phyloP scores from a whole-genome alignment of 331 rosid species.

The Malus hybrid region DNA sequence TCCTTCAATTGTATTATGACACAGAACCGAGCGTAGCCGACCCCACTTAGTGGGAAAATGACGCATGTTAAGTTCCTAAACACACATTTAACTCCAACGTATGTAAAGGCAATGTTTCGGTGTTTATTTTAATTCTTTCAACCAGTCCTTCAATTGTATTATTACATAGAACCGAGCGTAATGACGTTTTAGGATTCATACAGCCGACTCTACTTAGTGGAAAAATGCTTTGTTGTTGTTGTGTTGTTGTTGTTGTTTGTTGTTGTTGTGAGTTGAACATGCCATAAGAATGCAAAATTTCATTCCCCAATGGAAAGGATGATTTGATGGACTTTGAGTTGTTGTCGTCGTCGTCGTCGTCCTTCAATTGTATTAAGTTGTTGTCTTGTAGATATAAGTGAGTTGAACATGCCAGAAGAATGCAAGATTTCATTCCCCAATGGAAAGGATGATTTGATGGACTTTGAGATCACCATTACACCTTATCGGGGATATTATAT shows the following conservation, averaged over 20 bases:
- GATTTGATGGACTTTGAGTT: constrained; percentile 7
- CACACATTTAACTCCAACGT: too few species aligned
- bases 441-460: constrained; percentile 3
- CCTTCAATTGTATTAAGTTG: not conserved
- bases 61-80: too few species aligned
- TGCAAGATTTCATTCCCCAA: not conserved
- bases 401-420: not conserved
- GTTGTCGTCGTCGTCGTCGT: not conserved
- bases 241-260: too few species aligned
- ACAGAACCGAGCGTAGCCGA: fast-evolving
- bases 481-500: constrained; percentile 1
- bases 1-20: not conserved
- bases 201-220: too few species aligned
- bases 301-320: constrained; percentile 1
- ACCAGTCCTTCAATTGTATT: too few species aligned
- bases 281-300: not conserved
- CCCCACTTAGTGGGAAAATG: too few species aligned
- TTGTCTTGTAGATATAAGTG: constrained; percentile 2
- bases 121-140: too few species aligned
- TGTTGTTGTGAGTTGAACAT: not conserved
- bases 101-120: too few species aligned
- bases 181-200: too few species aligned
- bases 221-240: too few species aligned
- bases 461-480: constrained; percentile 6
- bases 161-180: too few species aligned